These are phyloP conservation scores for Mortierella sp. DNA, from an alignment of 371 early-diverging fungal species.

Conservation along the genomic window DNA sequence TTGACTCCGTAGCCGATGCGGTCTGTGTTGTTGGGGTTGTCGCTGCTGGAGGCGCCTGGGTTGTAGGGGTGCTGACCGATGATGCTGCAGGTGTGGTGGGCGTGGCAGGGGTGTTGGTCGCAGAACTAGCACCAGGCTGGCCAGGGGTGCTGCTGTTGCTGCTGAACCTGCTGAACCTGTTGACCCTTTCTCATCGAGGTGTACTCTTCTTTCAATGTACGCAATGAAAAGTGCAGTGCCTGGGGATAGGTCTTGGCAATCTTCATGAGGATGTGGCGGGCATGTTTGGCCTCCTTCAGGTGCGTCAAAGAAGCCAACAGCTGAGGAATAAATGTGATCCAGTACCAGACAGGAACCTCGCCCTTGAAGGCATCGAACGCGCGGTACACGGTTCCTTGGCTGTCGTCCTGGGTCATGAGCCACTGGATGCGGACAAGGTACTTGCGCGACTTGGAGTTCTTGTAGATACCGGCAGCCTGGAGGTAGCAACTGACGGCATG, in stretches of 20 bases:
- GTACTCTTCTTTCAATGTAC: slow-evolving; percentile 94
- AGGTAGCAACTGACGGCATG: slow-evolving; percentile 97
- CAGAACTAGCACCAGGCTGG: slow-evolving; percentile 20
- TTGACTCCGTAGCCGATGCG: slow-evolving; percentile 24
- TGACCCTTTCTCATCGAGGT: slow-evolving; percentile 72
- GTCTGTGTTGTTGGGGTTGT: slow-evolving; percentile 38
- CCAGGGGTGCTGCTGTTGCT: slow-evolving; percentile 25
- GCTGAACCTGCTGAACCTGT: slow-evolving; percentile 41
- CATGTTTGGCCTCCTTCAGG: slow-evolving; percentile 83
- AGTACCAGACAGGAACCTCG: slow-evolving; percentile 96
- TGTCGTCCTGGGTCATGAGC: slow-evolving; percentile 94
- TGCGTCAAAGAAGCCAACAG: slow-evolving; percentile 84
- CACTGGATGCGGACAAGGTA: slow-evolving; percentile 94
- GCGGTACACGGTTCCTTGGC: slow-evolving; percentile 78
- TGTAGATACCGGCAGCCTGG: slow-evolving; percentile 94
- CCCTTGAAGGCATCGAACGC: slow-evolving; percentile 93
- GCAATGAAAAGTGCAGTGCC: slow-evolving; percentile 94
- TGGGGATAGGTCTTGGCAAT: slow-evolving; percentile 98
- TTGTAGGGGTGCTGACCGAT: slow-evolving; percentile 28
- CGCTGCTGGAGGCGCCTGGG: slow-evolving; percentile 26
- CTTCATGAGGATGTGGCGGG: slow-evolving; percentile 86
- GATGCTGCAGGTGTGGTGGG: slow-evolving; percentile 34
- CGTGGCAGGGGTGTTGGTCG: slow-evolving; percentile 25
- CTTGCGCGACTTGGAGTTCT: slow-evolving; percentile 90
- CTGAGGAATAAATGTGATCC: slow-evolving; percentile 98